Conservation (phyloP, 108 stramenopile genomes). For the Skeletonema tropicum region DNA sequence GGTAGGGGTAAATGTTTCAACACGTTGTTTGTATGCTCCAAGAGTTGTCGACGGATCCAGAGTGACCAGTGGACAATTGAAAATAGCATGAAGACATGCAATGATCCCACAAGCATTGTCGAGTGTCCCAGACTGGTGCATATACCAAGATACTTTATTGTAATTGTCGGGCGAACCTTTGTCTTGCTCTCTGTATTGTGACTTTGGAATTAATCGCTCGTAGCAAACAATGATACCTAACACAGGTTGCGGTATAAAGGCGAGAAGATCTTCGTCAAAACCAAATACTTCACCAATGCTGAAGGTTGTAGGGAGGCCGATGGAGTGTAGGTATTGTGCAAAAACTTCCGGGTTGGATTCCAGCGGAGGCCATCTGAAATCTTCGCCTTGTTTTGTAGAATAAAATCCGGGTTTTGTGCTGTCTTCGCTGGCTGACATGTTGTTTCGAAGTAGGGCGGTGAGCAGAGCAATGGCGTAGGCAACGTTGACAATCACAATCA, state of each 20-base stretch:
- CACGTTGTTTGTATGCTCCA: constrained; percentile 29
- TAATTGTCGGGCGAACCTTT: constrained; percentile 42
- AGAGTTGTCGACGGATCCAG: constrained; percentile 37
- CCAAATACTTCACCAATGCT: constrained; percentile 61
- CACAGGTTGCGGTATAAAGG: constrained; percentile 59
- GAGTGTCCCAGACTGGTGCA: constrained; percentile 55
- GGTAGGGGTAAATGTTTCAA: constrained; percentile 27
- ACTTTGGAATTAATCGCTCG: constrained; percentile 52
- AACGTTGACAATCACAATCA: neutral
- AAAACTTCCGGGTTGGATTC: constrained; percentile 67
- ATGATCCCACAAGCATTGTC: constrained; percentile 72
- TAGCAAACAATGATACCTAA: constrained; percentile 58
- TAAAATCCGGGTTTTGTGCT: neutral
- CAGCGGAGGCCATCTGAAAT: constrained; percentile 69
- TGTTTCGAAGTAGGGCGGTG: neutral
- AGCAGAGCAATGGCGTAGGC: neutral
- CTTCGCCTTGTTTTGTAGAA: constrained; percentile 11
- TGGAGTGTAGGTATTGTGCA: constrained; percentile 51
- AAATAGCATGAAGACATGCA: constrained; percentile 64
- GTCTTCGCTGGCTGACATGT: constrained; percentile 9
- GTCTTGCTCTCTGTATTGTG: constrained; percentile 36
- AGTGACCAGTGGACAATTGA: constrained; percentile 37
- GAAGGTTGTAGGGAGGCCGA: constrained; percentile 49
- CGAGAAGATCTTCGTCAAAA: constrained; percentile 63
- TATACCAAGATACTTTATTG: constrained; percentile 49